Base-by-base conservation (phyloP, 2,329 filamentous ascomycete genomes). In the Ophiostoma piceae region DNA sequence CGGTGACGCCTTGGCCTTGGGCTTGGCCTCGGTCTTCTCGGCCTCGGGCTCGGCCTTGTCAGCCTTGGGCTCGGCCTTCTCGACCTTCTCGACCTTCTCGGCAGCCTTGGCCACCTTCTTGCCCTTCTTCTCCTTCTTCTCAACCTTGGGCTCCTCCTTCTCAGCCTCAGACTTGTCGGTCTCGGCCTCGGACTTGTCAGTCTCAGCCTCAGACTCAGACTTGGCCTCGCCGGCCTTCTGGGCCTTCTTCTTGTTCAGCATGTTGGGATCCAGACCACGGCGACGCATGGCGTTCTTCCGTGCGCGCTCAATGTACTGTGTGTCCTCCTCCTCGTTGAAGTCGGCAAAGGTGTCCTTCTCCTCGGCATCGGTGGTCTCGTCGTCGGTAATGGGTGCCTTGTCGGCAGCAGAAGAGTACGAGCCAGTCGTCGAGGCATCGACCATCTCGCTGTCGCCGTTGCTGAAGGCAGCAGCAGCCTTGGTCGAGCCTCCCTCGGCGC, bases 241-340 rank as follows among this genome's bases (percentile, higher is more conserved):
- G 7, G 19, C 11, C 11, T 67, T 71, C 35, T 77, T 78, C 75
- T 77, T 77, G 65, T 81, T 79, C 35, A 85, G 80, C 43, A 85
- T 87, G 76, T 85, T 88, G 1, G 91, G 91, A 78, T 94, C 88
- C 68, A 94, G 79, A 71, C 91, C 91, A 77, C 90, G 89, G 75
- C 87, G 87, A 75, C 90, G 87, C 83, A 93, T 85, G 71, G 88
- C 86, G 75, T 90, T 92, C 74, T 87, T 85, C 82, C 89, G 88
- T n/a, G 88, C 90, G 75, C 87, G 87, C 76, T 90, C 85, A 62
- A 94, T 92, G 77, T 90, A 89, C 74, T 87, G 84, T 74, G 84
- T 79, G 76, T 94, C 92, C 77, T 89, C 89, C 0, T 89, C 87
- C 0, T 92, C 90, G 71, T 93, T 87, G 77, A 91, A 94, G 1